phyloP scores from a whole-genome alignment of 805 yeast genomes.

The Teunomyces stri region DNA sequence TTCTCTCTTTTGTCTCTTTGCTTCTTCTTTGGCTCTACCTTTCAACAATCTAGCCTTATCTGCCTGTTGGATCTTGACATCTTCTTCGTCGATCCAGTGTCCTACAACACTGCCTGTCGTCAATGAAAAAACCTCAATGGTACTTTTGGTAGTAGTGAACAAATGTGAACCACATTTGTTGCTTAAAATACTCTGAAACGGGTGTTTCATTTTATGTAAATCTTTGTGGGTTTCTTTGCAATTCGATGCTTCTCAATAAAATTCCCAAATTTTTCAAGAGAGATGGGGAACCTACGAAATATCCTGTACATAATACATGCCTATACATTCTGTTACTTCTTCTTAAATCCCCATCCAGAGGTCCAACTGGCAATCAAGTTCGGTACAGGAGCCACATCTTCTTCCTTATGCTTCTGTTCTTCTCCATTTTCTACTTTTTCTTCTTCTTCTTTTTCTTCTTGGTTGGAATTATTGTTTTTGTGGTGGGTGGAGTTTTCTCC shows the following conservation, averaged over 20 bases:
- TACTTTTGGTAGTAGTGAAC: slow-evolving; percentile 58
- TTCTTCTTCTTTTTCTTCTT: background rate
- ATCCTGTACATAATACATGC: background rate
- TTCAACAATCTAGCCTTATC: slow-evolving; percentile 3
- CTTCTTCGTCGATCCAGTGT: slow-evolving; percentile 61
- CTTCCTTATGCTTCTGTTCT: slow-evolving; percentile 3
- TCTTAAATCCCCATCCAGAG: slow-evolving; percentile 17
- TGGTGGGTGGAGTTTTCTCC: slow-evolving; percentile 4
- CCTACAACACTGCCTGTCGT: slow-evolving; percentile 46
- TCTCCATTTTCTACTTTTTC: background rate
- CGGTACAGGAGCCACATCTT: slow-evolving; percentile 3
- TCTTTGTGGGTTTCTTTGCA: too few relatives aligned
- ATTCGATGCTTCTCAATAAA: background rate
- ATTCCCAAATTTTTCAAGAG: background rate
- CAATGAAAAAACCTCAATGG: slow-evolving; percentile 51
- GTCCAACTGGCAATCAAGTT: slow-evolving; percentile 5
- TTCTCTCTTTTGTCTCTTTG: slow-evolving; percentile 25
- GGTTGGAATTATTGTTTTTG: background rate
- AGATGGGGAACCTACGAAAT: background rate
- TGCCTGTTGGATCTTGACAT: slow-evolving; percentile 21
- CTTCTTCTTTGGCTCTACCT: slow-evolving; percentile 34
- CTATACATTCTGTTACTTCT: slow-evolving; percentile 3
- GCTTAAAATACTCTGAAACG: slow-evolving; percentile 58
- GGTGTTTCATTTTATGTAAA: slow-evolving; percentile 54
- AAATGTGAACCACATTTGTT: slow-evolving; percentile 45